Conservation (phyloP, 2,329 filamentous ascomycete genomes). For the Aschersonia sp. region DNA sequence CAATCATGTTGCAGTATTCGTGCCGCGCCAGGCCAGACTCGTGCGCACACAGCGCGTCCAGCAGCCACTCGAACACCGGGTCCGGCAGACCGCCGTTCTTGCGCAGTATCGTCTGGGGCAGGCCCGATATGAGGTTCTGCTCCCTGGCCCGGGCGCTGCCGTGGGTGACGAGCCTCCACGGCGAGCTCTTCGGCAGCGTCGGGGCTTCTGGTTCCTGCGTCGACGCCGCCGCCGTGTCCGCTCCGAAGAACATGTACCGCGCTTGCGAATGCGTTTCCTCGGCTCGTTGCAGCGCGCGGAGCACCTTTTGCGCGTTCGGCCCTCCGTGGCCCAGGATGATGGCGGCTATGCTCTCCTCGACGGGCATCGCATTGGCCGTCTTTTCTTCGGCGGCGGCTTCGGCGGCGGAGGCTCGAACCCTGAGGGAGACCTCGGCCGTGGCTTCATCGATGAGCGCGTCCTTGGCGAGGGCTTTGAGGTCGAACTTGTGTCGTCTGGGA, state of each 20-base stretch:
- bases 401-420: conserved; percentile 21
- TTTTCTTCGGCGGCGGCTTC: conserved; percentile 7
- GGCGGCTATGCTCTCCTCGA: conserved; percentile 9
- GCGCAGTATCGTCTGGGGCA: conserved; percentile 36
- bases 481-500: conserved; percentile 42
- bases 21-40: conserved; percentile 37
- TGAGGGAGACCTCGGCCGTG: conserved; percentile 38
- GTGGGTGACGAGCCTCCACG: conserved; percentile 34
- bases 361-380: background rate
- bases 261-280: conserved; percentile 20
- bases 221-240: conserved; percentile 10
- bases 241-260: conserved; percentile 36
- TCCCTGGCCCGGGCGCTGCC: conserved; percentile 29
- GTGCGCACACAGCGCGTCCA: conserved; percentile 44
- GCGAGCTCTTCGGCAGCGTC: conserved; percentile 18
- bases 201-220: conserved; percentile 12
- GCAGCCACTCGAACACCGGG: conserved; percentile 51
- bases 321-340: conserved; percentile 22
- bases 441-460: conserved; percentile 45
- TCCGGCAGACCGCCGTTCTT: conserved; percentile 35
- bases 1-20: conserved; percentile 44
- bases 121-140: conserved; percentile 46
- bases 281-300: conserved; percentile 36
- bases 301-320: conserved; percentile 27
- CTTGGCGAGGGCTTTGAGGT: conserved; percentile 45